Evolutionary conservation across 768 basidiomycete species (phyloP).

Genomic region (Pisolithus sp.): DNA sequence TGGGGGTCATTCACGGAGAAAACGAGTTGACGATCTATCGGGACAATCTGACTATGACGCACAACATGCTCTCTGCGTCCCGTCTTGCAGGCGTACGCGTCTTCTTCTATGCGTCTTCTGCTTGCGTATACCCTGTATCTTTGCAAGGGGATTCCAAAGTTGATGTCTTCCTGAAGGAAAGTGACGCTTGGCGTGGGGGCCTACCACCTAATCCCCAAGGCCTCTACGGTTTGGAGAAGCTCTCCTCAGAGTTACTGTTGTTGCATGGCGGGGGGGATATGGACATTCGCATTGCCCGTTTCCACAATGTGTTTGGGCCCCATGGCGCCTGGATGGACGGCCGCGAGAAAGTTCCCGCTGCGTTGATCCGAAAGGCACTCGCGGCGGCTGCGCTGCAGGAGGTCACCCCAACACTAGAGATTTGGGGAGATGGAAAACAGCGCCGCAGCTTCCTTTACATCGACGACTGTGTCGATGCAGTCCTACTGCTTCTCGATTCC

Average conservation of each 20-base stretch:
- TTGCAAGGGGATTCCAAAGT: constrained; percentile 29
- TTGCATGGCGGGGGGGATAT: constrained; percentile 27
- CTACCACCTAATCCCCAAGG: constrained; percentile 41
- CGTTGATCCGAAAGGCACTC: constrained; percentile 48
- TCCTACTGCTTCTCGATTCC: constrained; percentile 39
- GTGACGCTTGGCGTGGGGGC: constrained; percentile 34
- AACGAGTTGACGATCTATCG: constrained; percentile 46
- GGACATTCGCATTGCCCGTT: constrained; percentile 42
- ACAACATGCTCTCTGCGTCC: constrained; percentile 39
- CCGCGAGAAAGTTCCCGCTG: constrained; percentile 53
- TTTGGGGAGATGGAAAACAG: constrained; percentile 53
- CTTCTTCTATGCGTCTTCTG: constrained; percentile 54
- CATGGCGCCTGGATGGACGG: constrained; percentile 48
- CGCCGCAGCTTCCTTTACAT: constrained; percentile 52
- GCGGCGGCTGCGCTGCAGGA: constrained; percentile 11
- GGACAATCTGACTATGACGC: constrained; percentile 45
- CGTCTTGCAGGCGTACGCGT: constrained; percentile 31
- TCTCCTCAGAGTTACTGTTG: constrained; percentile 42
- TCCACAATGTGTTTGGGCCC: constrained; percentile 57
- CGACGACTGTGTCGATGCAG: constrained; percentile 46
- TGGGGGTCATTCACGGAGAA: constrained; percentile 50
- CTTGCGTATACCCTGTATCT: constrained; percentile 48
- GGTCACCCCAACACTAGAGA: constrained; percentile 32
- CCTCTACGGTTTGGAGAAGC: constrained; percentile 55
- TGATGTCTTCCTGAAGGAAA: constrained; percentile 42